phyloP scores from a whole-genome alignment of 805 yeast genomes.

The Clavispora fructus region DNA sequence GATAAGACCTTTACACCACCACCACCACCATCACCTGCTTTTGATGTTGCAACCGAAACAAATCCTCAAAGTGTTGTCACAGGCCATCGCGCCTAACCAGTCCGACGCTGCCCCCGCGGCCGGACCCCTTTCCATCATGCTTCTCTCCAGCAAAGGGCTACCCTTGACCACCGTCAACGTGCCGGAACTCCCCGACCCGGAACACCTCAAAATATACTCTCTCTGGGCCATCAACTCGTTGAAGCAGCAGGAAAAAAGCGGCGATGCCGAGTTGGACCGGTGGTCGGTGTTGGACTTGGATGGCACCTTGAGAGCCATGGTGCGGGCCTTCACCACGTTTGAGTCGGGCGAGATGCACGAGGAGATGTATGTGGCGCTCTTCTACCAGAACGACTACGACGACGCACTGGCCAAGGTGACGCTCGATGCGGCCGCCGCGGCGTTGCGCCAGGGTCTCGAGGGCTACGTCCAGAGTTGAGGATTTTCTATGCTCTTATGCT shows the following conservation, averaged over 20 bases:
- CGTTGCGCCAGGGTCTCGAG: conserved; percentile 27
- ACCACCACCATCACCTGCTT: not conserved
- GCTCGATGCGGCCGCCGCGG: conserved; percentile 26
- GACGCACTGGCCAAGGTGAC: conserved; percentile 33
- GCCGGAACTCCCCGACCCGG: conserved; percentile 16
- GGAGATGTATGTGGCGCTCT: conserved; percentile 26
- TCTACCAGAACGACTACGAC: conserved; percentile 24
- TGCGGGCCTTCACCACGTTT: conserved; percentile 17
- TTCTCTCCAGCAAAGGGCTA: conserved; percentile 32
- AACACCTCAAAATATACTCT: conserved; percentile 30
- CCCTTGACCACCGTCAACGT: conserved; percentile 36
- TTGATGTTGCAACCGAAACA: conserved; percentile 38
- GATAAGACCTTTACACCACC: not conserved
- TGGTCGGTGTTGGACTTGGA: conserved; percentile 32
- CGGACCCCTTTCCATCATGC: conserved; percentile 27
- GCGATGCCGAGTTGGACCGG: conserved; percentile 10
- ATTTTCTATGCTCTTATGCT: conserved; percentile 1
- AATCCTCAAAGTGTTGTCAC: conserved; percentile 30
- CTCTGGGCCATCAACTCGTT: conserved; percentile 30
- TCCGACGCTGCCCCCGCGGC: conserved; percentile 1
- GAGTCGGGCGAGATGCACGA: conserved; percentile 5
- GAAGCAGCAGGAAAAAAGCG: conserved; percentile 11
- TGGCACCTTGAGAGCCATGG: conserved; percentile 21
- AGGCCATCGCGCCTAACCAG: conserved; percentile 21
- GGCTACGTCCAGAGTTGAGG: conserved; percentile 19